A percentile compares a stretch with the other conserved stretches of the same genome.
These are phyloP conservation scores for Pulveroboletus sp. DNA, from an alignment of 768 basidiomycete genomes.

Conservation along the genomic window DNA sequence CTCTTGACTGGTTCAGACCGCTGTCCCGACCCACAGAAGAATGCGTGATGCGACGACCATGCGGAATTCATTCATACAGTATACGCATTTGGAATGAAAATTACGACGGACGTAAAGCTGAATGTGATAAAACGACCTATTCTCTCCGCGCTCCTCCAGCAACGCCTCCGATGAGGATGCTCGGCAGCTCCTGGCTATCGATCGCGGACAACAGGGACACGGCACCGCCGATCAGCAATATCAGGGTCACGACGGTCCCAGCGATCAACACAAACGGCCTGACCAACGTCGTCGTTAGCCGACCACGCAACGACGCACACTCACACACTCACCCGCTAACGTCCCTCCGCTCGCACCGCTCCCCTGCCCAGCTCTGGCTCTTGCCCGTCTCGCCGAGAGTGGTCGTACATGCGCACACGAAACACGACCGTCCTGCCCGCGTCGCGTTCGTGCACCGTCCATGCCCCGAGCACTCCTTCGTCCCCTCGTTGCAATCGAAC, in stretches of 20 bases:
- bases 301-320: neutral
- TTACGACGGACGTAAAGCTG: neutral
- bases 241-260: conserved; percentile 61
- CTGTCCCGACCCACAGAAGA: too few species aligned
- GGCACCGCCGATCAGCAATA: conserved; percentile 64
- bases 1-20: too few species aligned
- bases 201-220: conserved; percentile 62
- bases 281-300: neutral
- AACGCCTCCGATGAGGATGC: conserved; percentile 63
- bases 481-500: conserved; percentile 57
- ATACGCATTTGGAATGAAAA: neutral
- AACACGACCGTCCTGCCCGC: conserved; percentile 55
- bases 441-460: conserved; percentile 61
- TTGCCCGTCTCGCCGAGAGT: conserved; percentile 52
- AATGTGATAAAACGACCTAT: too few species aligned
- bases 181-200: conserved; percentile 64
- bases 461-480: conserved; percentile 63
- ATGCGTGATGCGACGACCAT: too few species aligned
- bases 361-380: conserved; percentile 69
- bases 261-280: conserved; percentile 74
- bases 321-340: conserved; percentile 65
- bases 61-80: neutral
- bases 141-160: conserved; percentile 50
- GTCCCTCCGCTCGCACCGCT: conserved; percentile 73
- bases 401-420: conserved; percentile 41